These are phyloP conservation scores for Umbelopsis sp. DNA, from an alignment of 192 early-diverging fungal genomes.

Conservation along the genomic window DNA sequence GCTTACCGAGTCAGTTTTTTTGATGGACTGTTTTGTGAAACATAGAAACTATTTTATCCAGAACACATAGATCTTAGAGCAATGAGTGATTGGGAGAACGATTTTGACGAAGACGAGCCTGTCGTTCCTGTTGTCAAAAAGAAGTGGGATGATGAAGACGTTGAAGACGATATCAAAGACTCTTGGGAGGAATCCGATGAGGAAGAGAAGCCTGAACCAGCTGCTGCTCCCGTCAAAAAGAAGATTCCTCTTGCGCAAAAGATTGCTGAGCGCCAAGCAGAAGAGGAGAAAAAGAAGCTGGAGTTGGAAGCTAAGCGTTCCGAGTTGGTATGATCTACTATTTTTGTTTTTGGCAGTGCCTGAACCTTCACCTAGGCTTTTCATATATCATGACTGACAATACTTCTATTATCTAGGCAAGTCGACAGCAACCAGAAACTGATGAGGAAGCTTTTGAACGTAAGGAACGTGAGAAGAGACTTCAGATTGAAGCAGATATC, in stretches of 20 bases:
- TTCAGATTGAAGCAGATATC: conserved; percentile 65
- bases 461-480: conserved; percentile 54
- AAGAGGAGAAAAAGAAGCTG: conserved; percentile 49
- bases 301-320: conserved; percentile 21
- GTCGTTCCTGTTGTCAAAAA: conserved; percentile 45
- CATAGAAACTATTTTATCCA: background rate
- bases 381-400: too few relatives aligned
- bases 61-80: conserved; percentile 2
- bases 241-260: conserved; percentile 57
- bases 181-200: conserved; percentile 64
- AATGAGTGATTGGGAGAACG: conserved; percentile 33
- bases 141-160: conserved; percentile 71
- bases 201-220: conserved; percentile 48
- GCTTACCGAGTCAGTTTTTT: background rate
- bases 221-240: conserved; percentile 47
- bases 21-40: background rate
- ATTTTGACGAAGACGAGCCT: conserved; percentile 39
- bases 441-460: conserved; percentile 59
- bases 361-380: too few relatives aligned
- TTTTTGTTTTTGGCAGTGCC: too few relatives aligned
- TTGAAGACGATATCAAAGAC: conserved; percentile 61
- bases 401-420: conserved; percentile 23
- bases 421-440: conserved; percentile 37
- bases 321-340: background rate
- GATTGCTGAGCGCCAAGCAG: conserved; percentile 63